These are phyloP conservation scores for Naganishia albida DNA, from an alignment of 1,284 basidiomycete genomes.

Conservation along the genomic window DNA sequence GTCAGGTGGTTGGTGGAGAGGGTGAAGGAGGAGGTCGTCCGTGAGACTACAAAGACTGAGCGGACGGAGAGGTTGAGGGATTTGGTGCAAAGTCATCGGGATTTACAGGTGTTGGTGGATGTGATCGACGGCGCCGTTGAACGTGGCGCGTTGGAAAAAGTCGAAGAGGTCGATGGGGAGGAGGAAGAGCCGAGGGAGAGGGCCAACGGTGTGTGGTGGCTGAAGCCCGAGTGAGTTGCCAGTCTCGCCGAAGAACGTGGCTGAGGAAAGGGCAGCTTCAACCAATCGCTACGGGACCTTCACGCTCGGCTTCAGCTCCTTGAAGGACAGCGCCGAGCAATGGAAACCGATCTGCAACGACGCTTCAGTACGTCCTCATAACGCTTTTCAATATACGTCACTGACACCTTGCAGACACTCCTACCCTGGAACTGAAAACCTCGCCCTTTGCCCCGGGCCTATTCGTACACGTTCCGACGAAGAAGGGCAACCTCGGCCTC, in stretches of 20 bases:
- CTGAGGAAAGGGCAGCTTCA: constrained; percentile 63
- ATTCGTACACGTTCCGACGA: constrained; percentile 18
- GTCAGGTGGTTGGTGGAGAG: constrained; percentile 38
- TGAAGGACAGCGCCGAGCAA: constrained; percentile 56
- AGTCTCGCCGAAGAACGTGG: constrained; percentile 10
- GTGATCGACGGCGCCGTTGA: constrained; percentile 62
- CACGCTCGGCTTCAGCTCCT: constrained; percentile 61
- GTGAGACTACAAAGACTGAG: constrained; percentile 17
- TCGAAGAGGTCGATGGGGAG: constrained; percentile 39
- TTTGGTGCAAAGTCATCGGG: constrained; percentile 62
- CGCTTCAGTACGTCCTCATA: constrained; percentile 2
- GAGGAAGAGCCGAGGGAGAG: constrained; percentile 37
- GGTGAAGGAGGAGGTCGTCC: constrained; percentile 33
- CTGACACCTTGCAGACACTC: constrained; percentile 14
- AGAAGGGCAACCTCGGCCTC: constrained; percentile 14
- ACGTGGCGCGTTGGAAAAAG: constrained; percentile 40
- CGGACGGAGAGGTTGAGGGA: constrained; percentile 44
- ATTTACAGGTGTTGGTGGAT: constrained; percentile 56
- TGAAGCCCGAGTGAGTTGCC: constrained; percentile 68
- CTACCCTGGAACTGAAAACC: constrained; percentile 20
- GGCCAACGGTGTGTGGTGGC: constrained; percentile 59
- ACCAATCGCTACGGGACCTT: constrained; percentile 60
- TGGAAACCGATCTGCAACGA: constrained; percentile 62
- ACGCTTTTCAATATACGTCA: not conserved
- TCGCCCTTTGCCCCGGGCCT: constrained; percentile 13